Evolutionary conservation across 192 early-diverging fungal species (phyloP).

Genomic region (Coemansia sp.): DNA sequence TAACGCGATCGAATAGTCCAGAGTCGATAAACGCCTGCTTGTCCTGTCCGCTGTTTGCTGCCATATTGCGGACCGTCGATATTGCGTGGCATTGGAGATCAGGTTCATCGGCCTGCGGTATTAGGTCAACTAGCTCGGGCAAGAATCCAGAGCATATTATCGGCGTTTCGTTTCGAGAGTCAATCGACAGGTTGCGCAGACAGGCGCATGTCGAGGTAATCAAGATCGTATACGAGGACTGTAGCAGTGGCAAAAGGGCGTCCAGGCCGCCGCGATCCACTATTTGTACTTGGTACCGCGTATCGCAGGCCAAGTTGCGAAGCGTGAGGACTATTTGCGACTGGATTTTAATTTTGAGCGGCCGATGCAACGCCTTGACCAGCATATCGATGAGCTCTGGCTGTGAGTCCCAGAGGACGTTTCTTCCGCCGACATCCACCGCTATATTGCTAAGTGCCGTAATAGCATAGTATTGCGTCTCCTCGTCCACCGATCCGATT

Average conservation of each 20-base stretch:
- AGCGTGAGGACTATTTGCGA: conserved; percentile 80
- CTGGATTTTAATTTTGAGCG: conserved; percentile 71
- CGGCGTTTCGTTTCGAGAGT: conserved; percentile 75
- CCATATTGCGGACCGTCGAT: conserved; percentile 39
- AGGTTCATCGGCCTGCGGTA: conserved; percentile 15
- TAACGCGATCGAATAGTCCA: conserved; percentile 29
- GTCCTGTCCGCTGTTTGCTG: conserved; percentile 23
- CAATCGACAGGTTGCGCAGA: conserved; percentile 87
- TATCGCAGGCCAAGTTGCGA: conserved; percentile 73
- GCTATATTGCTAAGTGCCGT: conserved; percentile 90
- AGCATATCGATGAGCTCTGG: conserved; percentile 67
- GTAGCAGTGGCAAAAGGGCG: conserved; percentile 64
- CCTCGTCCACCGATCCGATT: conserved; percentile 70
- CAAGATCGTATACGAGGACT: conserved; percentile 62
- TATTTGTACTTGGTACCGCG: conserved; percentile 76
- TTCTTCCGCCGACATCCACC: conserved; percentile 70
- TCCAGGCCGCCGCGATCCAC: conserved; percentile 69
- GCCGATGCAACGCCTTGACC: conserved; percentile 65
- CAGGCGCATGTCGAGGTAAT: conserved; percentile 79
- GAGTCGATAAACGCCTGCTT: conserved; percentile 25
- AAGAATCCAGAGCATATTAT: conserved; percentile 79
- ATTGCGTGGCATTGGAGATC: conserved; percentile 41
- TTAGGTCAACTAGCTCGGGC: conserved; percentile 38
- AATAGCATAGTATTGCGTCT: conserved; percentile 89
- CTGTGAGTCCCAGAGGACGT: conserved; percentile 70